Evolutionary conservation across 1,284 basidiomycete genomes (phyloP), one percentile per base, ranked within the genome.

Genomic region (Phaffia rhodozyma): DNA sequence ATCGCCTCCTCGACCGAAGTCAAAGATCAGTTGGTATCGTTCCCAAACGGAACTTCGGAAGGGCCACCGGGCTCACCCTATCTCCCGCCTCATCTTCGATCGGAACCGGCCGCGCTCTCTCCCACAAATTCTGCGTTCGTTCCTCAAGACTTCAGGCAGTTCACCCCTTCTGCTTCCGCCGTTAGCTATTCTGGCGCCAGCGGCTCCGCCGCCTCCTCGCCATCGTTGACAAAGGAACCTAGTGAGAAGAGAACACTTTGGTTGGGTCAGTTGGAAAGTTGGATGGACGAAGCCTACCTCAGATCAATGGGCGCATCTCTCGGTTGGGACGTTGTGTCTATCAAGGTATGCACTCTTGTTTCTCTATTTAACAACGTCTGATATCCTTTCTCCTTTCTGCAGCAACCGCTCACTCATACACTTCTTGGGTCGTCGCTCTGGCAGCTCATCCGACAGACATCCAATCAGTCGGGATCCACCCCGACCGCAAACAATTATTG

Each of bases 271-370:
- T 81, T 90, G 64, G 89, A 91, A 75, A 83, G 85, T 70, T 91
- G 88, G 89, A 91, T 91, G 88, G 88, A 90, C 77, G 87, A 89
- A 80, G 85, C 87, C 73, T 91, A 90, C 78, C 86, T 83, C 55
- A 85, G 86, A 74, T 86, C 87, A 72, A 86, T 89, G 66, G 53
- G 68, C 51, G 55, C 58, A 30, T 23, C 23, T 30, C 21, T 69
- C 63, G 68, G 67, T 23, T 71, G 70, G 70, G 66, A 69, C n/a
- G 57, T 70, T 27, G 61, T 65, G 47, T 48, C 62, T 11, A 66
- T 66, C 63, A 67, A 66, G 63, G 62, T 68, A 55, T 52, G 62
- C 50, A 32, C 48, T 23, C 54, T 65, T 50, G 58, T 53, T 43
- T 60, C 59, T 18, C 57, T 29, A 3, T 27, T 63, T 55, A 61